Base-by-base conservation (phyloP, 148 eudicot genomes). In the Spergularia bocconei region DNA sequence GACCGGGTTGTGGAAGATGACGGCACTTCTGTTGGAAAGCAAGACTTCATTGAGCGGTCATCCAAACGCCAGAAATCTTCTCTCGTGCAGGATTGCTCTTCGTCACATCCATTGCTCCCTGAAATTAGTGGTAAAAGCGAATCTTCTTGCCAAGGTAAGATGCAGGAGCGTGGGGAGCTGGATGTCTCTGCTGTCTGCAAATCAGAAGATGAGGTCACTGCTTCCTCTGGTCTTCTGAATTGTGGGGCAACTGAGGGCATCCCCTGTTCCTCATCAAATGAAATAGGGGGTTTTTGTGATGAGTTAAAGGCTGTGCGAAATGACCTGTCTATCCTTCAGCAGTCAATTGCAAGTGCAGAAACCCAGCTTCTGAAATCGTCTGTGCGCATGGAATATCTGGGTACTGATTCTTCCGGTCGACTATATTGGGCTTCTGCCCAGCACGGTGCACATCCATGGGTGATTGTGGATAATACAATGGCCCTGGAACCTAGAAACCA, bases 381-480 rank as follows among this genome's bases (percentile, higher is more conserved):
- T 71, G 48, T 77, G 41, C 80, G 95, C 72, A 84, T 81, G 88
- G 91, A 88, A 14, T 88, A 79, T 87, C 80, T 90, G 52, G 95
- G 90, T 55, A 70, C 81, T 25, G 91, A 90, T 80, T 81, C 85
- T 71, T 82, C 56, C 62, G 87, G 88, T 48, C 79, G 86, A 64
- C 79, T 84, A 75, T 88, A 86, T 77, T 88, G 91, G 95, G 79
- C 79, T 67, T 81, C 84, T 36, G 79, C 84, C 74, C 79, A 79
- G 56, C 77, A 73, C 33, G 86, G 82, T 78, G 77, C 56, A 53
- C 75, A 61, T 80, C 82, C 86, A 8, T 80, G 79, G 67, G 74
- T 84, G 65, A 75, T 90, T 72, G 85, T 80, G 66, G 79, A 80
- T 75, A 59, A 79, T 68, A 83, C 83, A 65, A 67, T 80, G 76